Conservation (phyloP, 805 yeast genomes). For the Saturnispora saitoi region DNA sequence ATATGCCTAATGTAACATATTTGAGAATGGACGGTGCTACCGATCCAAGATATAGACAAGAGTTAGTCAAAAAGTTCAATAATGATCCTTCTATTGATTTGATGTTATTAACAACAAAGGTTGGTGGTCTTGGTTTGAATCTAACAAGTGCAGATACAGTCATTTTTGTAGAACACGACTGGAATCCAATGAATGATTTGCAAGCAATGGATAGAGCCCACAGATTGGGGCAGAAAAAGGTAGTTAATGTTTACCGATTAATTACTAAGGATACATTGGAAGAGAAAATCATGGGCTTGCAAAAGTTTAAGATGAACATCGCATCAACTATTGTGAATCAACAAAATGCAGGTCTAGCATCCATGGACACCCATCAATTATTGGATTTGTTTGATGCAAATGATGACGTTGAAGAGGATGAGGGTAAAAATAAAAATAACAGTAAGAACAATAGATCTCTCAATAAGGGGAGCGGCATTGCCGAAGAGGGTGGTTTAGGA, state of each 20-base stretch:
- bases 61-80: constrained; percentile 83
- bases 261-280: constrained; percentile 91
- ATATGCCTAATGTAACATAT: constrained; percentile 85
- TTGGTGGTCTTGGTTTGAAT: constrained; percentile 97
- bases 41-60: constrained; percentile 86
- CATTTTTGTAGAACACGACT: constrained; percentile 97
- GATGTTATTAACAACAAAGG: constrained; percentile 84
- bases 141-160: constrained; percentile 98
- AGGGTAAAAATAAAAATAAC: constrained; percentile 13
- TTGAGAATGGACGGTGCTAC: constrained; percentile 93
- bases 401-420: constrained; percentile 26
- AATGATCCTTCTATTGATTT: constrained; percentile 97
- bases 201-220: constrained; percentile 99
- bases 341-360: constrained; percentile 89
- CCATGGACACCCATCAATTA: constrained; percentile 95
- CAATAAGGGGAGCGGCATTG: constrained; percentile 13
- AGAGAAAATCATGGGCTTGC: constrained; percentile 97
- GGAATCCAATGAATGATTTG: constrained; percentile 99
- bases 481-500: constrained; percentile 68
- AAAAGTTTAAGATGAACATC: constrained; percentile 92
- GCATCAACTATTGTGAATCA: constrained; percentile 95
- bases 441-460: too few species aligned
- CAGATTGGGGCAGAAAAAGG: constrained; percentile 94
- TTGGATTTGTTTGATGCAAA: constrained; percentile 81
- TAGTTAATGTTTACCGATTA: constrained; percentile 90